Base-by-base conservation (phyloP, 140 eudicot genomes). In the Oenanthe javanica region DNA sequence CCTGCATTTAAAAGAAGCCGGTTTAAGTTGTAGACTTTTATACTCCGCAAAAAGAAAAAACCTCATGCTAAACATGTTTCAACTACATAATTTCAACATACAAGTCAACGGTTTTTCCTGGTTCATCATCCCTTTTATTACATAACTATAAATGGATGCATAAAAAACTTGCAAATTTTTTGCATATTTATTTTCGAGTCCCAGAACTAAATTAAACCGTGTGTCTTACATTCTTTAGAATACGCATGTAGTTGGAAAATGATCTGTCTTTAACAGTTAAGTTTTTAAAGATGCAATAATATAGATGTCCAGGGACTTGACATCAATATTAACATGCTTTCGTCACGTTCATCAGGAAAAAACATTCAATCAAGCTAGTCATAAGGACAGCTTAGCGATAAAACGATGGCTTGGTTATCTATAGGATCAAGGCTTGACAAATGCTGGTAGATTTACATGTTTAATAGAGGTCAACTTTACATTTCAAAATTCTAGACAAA, bases 1-100 rank as follows among this genome's bases (percentile, higher is more conserved):
- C 91, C 97, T 92, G 83, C 84, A 84, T 6, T 7, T 75, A 59
- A 71, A 77, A 72, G 79, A 72, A 75, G 70, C 83, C 81, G 77
- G 77, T 74, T 52, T 72, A 66, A 70, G 31, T 79, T 63, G 76
- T 80, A 77, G 51, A 74, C 36, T 79, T 59, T 74, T 79, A 55
- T 47, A 57, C 80, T 75, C 18, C 21, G 25, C 21, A 46, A 61
- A 19, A 40, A 71, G 49, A 71, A 71, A 46, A 57, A 14, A 10
- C 14, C 71, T 43, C 79, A 47, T 27, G 9, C 12, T 14, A 48
- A 78, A 72, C 51, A 82, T 43, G 51, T 70, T 54, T 71, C 48
- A 43, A 72, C 42, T 42, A 67, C 51, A 64, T 47, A n/a, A 74
- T 23, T 74, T n/a, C 77, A 46, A 46, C 25, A 46, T n/a, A 9